A percentile compares a stretch with the other conserved stretches of the same genome.
Conservation (phyloP, 2,329 filamentous ascomycete genomes). For the Alternaria brassicae region DNA sequence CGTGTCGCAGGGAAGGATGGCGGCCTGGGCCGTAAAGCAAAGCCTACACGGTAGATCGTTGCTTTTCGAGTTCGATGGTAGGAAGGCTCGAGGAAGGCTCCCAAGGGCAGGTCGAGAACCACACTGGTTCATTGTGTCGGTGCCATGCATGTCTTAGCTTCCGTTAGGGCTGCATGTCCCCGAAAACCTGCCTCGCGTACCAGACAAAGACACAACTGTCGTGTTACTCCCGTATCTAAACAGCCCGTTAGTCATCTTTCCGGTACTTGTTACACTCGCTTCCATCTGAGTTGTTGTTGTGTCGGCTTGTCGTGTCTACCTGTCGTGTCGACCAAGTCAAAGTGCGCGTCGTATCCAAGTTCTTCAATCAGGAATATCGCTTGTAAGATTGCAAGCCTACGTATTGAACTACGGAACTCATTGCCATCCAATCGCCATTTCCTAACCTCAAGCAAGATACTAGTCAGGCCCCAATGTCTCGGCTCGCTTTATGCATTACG, state of each 20-base stretch:
- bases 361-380: not conserved
- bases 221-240: not conserved
- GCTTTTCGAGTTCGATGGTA: slow-evolving; percentile 25
- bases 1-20: slow-evolving; percentile 27
- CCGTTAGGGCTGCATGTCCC: slow-evolving; percentile 34
- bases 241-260: not conserved
- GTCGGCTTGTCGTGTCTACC: too few species aligned
- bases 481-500: not conserved
- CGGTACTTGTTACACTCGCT: not conserved
- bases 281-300: not conserved
- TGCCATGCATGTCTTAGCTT: slow-evolving; percentile 33
- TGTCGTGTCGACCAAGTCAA: not conserved
- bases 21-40: slow-evolving; percentile 31
- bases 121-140: slow-evolving; percentile 14
- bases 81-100: slow-evolving; percentile 30
- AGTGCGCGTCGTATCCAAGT: not conserved
- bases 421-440: slow-evolving; percentile 3
- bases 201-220: not conserved
- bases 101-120: slow-evolving; percentile 32
- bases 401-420: not conserved
- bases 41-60: slow-evolving; percentile 25
- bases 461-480: not conserved
- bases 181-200: slow-evolving; percentile 20
- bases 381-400: not conserved
- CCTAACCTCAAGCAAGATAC: not conserved